Conservation (phyloP, 306 rosid genomes). For the Inga oerstediana region DNA sequence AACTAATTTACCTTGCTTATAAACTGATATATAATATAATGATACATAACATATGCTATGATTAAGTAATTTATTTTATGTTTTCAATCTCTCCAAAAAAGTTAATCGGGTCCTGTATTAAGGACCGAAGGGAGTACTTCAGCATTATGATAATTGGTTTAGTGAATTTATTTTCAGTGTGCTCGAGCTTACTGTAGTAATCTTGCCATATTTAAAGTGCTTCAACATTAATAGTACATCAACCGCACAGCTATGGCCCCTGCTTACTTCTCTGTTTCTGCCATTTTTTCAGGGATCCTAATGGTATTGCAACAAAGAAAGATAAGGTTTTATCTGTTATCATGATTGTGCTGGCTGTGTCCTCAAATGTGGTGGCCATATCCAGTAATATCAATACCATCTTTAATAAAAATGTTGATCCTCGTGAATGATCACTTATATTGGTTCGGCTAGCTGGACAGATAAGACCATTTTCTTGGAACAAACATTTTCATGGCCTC, state of each 20-base stretch:
- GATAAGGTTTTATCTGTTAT: conserved; percentile 68
- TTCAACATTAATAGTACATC: not conserved
- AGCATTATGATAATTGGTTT: not conserved
- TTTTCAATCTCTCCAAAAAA: no score
- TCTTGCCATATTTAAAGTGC: not conserved
- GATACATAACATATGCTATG: no score
- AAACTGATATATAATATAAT: no score
- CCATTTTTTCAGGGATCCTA: conserved; percentile 63
- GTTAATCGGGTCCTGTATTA: no score
- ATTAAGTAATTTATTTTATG: no score
- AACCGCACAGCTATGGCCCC: not conserved
- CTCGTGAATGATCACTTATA: conserved; percentile 23
- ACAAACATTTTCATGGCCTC: conserved; percentile 18
- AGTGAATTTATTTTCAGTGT: not conserved
- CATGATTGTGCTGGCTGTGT: conserved; percentile 83
- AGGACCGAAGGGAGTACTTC: not conserved
- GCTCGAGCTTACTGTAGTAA: no score
- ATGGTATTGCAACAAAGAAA: conserved; percentile 69
- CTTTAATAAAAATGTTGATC: conserved; percentile 30
- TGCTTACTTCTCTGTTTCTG: conserved; percentile 2
- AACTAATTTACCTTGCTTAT: no score
- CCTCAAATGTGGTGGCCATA: conserved; percentile 57
- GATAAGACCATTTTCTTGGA: conserved; percentile 10
- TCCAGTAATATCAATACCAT: conserved; percentile 53
- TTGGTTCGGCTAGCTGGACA: not conserved